phyloP scores from a whole-genome alignment of 495 filamentous ascomycete species.

The Podospora sp. region DNA sequence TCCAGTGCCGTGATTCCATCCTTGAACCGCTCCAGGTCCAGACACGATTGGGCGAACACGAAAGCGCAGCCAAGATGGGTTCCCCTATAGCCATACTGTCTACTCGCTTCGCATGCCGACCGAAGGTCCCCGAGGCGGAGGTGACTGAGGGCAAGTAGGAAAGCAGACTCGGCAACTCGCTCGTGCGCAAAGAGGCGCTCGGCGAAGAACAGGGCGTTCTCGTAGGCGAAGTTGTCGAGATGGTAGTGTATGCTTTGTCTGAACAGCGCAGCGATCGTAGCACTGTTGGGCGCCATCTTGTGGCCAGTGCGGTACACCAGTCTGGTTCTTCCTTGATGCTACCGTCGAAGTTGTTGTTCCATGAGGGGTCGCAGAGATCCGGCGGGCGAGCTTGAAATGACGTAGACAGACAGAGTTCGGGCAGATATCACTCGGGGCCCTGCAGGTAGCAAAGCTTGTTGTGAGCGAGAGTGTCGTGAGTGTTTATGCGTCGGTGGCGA shows the following conservation, averaged over 20 bases:
- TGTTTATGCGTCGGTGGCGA: conserved; percentile 4
- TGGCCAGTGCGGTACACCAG: conserved; percentile 22
- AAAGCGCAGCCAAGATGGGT: conserved; percentile 85
- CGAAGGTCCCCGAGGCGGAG: conserved; percentile 74
- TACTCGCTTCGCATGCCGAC: conserved; percentile 69
- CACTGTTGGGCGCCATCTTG: conserved; percentile 69
- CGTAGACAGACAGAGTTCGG: neutral
- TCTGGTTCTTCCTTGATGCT: conserved; percentile 25
- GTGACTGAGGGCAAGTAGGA: conserved; percentile 82
- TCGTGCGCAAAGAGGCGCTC: conserved; percentile 84
- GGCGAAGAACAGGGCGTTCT: conserved; percentile 90
- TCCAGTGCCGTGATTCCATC: conserved; percentile 84
- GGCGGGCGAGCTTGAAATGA: neutral
- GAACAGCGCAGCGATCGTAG: conserved; percentile 71
- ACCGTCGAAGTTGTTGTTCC: conserved; percentile 33
- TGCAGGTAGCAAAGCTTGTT: neutral
- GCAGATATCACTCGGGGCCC: neutral
- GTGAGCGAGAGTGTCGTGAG: neutral
- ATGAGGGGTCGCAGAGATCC: conserved; percentile 26
- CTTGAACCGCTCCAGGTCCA: conserved; percentile 72
- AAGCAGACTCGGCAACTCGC: conserved; percentile 73
- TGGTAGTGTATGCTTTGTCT: conserved; percentile 88
- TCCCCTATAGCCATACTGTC: conserved; percentile 62
- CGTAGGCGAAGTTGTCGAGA: conserved; percentile 83
- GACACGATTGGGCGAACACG: conserved; percentile 85